Evolutionary conservation across 1,284 basidiomycete genomes (phyloP), one percentile per base, ranked within the genome.

Genomic region (Xanthoconium separans): DNA sequence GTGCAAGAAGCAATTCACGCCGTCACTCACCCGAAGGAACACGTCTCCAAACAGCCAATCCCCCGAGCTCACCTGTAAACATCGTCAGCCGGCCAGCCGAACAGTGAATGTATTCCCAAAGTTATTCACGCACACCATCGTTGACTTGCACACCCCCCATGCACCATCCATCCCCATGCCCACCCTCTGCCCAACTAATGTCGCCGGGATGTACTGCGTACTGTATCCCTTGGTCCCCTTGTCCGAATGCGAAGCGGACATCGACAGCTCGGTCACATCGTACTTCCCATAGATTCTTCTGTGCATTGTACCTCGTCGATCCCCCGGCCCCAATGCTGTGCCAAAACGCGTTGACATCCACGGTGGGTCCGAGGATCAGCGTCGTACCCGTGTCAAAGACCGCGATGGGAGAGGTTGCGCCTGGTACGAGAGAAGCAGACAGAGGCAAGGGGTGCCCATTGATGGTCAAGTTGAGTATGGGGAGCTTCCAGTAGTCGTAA

Each of bases 31-130:
- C 60, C 82, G 75, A 52, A 85, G 71, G 59, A 83, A 85, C 18
- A 76, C 73, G 55, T 81, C 81, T 15, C 82, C 82, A 20, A 84
- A 71, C 16, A 85, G 71, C 83, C 83, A 85, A 65, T 85, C 83
- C 5, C 79, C 81, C n/a, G 79, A 79, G 58, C 76, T 76, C 37
- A 85, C 77, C 77, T 84, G 57, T 36, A 15, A 24, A 16, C 33
- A 2, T 16, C 18, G 27, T 62, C 6, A 66, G 57, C 24, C 29
- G 30, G 39, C 37, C 18, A 11, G 37, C 18, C 18, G 8, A 13
- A n/a, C 24, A 22, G 16, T 6, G 16, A 9, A 45, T 6, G 2
- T n/a, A 37, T 20, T 22, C 15, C 37, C 15, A 15, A 8, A 36
- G 34, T 36, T 13, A n/a, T 33, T 40, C 44, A 65, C 74, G 54